A percentile compares a stretch with the other conserved stretches of the same genome.
Evolutionary conservation across 2,329 filamentous ascomycete species (phyloP).

Genomic region (Neonectria faginata): DNA sequence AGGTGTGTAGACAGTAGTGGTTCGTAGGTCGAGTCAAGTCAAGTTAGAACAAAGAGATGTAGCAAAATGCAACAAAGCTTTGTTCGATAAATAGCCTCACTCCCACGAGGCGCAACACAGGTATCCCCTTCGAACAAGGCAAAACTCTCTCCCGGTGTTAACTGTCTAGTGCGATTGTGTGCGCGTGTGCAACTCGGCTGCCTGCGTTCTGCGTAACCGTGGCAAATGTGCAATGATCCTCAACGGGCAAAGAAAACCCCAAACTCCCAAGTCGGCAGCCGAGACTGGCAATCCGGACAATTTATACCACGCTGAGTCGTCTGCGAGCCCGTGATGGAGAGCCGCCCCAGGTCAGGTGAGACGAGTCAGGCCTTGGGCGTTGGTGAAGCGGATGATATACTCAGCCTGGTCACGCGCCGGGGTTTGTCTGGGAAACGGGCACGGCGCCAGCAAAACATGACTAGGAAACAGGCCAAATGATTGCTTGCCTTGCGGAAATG

Average conservation of each 20-base stretch:
- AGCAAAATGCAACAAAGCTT: background rate
- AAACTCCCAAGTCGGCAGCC: conserved; percentile 1
- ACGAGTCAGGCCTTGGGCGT: conserved; percentile 19
- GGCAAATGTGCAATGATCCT: background rate
- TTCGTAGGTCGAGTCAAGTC: background rate
- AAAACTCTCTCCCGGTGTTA: background rate
- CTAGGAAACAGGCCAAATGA: conserved; percentile 22
- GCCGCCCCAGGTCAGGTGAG: conserved; percentile 23
- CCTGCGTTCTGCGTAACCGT: background rate
- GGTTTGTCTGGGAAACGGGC: conserved; percentile 16
- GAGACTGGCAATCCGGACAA: background rate
- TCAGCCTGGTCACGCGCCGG: conserved; percentile 19
- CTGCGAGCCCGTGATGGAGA: conserved; percentile 20
- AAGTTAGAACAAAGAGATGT: background rate
- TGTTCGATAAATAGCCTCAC: background rate
- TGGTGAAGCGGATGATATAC: conserved; percentile 21
- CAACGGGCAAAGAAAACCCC: background rate
- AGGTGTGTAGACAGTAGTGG: background rate
- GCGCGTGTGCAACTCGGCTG: conserved; percentile 4
- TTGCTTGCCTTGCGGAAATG: conserved; percentile 14
- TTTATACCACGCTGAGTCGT: conserved; percentile 2
- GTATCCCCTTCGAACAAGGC: background rate
- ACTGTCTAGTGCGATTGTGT: background rate
- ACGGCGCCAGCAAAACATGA: conserved; percentile 19
- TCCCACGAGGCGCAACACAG: background rate